These are phyloP conservation scores for Plantago coronopus DNA, from an alignment of 305 asterid species.

Conservation along the genomic window DNA sequence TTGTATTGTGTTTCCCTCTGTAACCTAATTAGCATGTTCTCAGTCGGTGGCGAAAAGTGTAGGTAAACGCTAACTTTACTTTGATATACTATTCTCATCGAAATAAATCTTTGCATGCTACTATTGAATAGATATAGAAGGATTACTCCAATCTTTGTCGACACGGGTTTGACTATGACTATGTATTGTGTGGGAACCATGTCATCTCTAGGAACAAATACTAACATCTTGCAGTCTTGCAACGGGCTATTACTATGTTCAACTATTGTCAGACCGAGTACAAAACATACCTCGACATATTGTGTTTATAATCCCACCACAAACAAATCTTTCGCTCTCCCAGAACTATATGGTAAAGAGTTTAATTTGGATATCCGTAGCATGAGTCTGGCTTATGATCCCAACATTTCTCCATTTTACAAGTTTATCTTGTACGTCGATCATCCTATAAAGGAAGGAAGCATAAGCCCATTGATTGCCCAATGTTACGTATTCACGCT, in stretches of 20 bases:
- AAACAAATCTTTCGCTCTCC: slow-evolving; percentile 21
- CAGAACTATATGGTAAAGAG: slow-evolving; percentile 6
- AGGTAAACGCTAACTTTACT: too few species aligned
- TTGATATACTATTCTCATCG: too few species aligned
- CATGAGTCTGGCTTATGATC: slow-evolving; percentile 33
- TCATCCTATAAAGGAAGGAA: neutral
- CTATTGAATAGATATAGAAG: too few species aligned
- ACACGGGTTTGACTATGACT: too few species aligned
- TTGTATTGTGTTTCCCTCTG: too few species aligned
- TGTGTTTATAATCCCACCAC: slow-evolving; percentile 35
- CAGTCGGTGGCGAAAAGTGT: too few species aligned
- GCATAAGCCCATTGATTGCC: neutral
- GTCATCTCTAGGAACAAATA: too few species aligned
- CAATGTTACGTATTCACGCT: neutral
- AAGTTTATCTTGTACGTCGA: slow-evolving; percentile 25
- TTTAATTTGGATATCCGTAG: slow-evolving; percentile 2
- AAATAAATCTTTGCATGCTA: too few species aligned
- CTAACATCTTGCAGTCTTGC: slow-evolving; percentile 33
- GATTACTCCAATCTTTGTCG: too few species aligned
- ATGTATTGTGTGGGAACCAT: too few species aligned
- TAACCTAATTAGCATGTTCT: too few species aligned
- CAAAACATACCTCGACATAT: neutral
- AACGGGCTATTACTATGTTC: slow-evolving; percentile 38
- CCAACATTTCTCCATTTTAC: slow-evolving; percentile 24
- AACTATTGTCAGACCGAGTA: neutral